Percentiles rank a stretch among this genome's conserved stretches.
phyloP scores from a whole-genome alignment of 352 stramenopile genomes.

The Thraustotheca clavata region DNA sequence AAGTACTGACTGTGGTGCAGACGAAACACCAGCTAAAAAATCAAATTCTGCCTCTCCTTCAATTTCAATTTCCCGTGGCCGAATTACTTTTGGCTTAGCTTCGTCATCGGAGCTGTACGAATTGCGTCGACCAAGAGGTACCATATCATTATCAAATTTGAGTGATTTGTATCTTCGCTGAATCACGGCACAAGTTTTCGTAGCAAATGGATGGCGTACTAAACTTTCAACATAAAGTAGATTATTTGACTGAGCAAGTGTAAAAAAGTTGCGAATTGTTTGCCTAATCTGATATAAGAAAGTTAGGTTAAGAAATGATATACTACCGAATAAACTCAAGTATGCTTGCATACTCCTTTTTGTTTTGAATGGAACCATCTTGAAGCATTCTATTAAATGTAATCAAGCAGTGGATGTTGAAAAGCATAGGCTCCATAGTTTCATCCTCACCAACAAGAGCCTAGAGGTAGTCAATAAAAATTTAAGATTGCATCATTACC shows the following conservation, averaged over 20 bases:
- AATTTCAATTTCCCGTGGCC: constrained; percentile 55
- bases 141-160: constrained; percentile 46
- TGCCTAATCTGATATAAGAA: constrained; percentile 15
- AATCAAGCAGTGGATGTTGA: constrained; percentile 71
- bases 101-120: constrained; percentile 24
- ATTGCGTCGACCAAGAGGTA: constrained; percentile 39
- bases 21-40: constrained; percentile 30
- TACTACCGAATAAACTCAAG: constrained; percentile 60
- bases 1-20: neutral
- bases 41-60: constrained; percentile 76
- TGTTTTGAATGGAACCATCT: constrained; percentile 50
- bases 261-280: constrained; percentile 73
- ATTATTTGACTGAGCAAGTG: constrained; percentile 65
- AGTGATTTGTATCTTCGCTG: constrained; percentile 68
- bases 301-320: neutral
- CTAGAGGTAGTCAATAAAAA: neutral
- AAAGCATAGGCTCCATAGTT: constrained; percentile 82
- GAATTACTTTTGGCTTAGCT: constrained; percentile 48
- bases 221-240: constrained; percentile 71
- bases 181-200: constrained; percentile 57
- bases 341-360: constrained; percentile 53
- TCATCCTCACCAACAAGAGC: constrained; percentile 43
- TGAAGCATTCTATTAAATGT: constrained; percentile 83
- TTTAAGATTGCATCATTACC: constrained; percentile 28
- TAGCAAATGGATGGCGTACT: constrained; percentile 58